Evolutionary conservation across 179 eudicot genomes (phyloP).

Genomic region (Beta macrorhiza): DNA sequence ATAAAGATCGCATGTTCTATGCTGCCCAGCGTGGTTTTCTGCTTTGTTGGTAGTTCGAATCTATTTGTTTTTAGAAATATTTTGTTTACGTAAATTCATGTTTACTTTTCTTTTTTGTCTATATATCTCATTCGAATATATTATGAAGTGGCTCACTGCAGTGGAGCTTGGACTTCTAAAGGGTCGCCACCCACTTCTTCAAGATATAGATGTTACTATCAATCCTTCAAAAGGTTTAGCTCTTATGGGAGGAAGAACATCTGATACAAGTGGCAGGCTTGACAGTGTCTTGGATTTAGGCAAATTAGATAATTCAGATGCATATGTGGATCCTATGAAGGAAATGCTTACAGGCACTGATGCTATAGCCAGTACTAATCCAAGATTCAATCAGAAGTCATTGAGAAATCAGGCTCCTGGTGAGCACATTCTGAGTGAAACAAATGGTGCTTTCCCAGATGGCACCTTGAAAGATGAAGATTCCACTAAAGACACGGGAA

Average conservation of each 20-base stretch:
- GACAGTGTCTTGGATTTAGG: conserved; percentile 33
- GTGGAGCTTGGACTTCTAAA: conserved; percentile 95
- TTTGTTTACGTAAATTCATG: not conserved
- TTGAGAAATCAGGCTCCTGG: conserved; percentile 24
- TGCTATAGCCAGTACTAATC: conserved; percentile 20
- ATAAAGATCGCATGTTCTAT: not conserved
- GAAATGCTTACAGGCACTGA: conserved; percentile 33
- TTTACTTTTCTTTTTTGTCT: not conserved
- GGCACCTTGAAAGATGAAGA: conserved; percentile 38
- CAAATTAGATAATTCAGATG: conserved; percentile 34
- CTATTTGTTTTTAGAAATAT: not conserved
- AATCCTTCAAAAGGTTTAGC: conserved; percentile 70
- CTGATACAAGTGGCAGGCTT: conserved; percentile 31
- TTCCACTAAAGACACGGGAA: conserved; percentile 26
- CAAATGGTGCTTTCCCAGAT: conserved; percentile 25
- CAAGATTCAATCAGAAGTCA: conserved; percentile 30
- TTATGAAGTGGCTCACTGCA: conserved; percentile 89
- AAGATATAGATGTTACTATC: conserved; percentile 73
- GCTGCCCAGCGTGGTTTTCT: not conserved
- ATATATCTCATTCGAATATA: conserved; percentile 9
- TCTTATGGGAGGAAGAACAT: conserved; percentile 43
- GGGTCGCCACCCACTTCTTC: conserved; percentile 94
- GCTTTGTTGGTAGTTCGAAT: not conserved
- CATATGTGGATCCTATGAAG: conserved; percentile 30
- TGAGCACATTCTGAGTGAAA: conserved; percentile 29